Percentiles rank a stretch among this genome's conserved stretches.
Evolutionary conservation across 2,329 filamentous ascomycete genomes (phyloP).

Genomic region (Sporothrix globosa): DNA sequence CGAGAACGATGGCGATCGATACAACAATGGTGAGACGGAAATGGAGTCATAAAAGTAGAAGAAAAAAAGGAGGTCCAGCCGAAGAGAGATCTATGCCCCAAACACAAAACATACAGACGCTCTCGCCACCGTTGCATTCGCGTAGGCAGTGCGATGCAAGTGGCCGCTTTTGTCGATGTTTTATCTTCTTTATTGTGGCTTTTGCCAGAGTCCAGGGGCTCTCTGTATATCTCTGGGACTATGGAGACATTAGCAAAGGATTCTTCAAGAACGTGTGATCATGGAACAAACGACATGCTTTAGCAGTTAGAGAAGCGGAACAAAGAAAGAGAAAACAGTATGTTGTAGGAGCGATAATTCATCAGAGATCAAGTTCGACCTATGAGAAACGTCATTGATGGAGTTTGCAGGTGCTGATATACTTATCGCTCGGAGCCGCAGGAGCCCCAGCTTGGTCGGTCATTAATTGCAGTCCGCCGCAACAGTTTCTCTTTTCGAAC

Average conservation of each 20-base stretch:
- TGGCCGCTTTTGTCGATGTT: slow-evolving; percentile 5
- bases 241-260: neutral
- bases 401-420: too few species aligned
- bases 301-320: neutral
- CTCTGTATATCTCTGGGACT: too few species aligned
- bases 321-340: too few species aligned
- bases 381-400: too few species aligned
- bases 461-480: too few species aligned
- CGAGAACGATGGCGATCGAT: neutral
- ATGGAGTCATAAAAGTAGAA: too few species aligned
- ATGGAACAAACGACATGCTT: neutral
- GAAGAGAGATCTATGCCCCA: neutral
- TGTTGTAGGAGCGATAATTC: too few species aligned
- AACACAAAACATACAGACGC: neutral
- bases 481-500: neutral
- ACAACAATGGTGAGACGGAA: neutral
- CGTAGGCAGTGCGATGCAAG: slow-evolving; percentile 19
- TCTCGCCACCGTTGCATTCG: slow-evolving; percentile 24
- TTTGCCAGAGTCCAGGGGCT: neutral
- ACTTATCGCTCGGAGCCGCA: too few species aligned
- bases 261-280: neutral
- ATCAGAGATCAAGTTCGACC: too few species aligned
- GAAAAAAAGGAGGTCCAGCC: neutral
- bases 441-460: too few species aligned
- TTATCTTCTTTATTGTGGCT: neutral